phyloP scores from a whole-genome alignment of 1,139 yeast genomes.

The Meyerozyma sp. region DNA sequence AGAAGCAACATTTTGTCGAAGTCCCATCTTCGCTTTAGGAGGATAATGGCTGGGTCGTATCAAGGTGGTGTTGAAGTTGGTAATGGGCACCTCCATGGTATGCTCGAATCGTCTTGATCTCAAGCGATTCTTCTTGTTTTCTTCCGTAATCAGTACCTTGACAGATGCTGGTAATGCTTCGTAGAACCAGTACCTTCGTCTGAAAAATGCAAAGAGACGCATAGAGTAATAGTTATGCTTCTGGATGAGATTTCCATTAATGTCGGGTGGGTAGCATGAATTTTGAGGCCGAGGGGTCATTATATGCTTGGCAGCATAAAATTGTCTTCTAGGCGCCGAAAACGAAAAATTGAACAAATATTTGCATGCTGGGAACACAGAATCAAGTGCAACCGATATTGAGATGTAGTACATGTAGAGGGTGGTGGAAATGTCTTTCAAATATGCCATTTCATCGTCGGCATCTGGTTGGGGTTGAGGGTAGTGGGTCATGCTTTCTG shows the following conservation, averaged over 20 bases:
- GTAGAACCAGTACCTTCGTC: constrained; percentile 17
- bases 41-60: constrained; percentile 33
- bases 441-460: constrained; percentile 11
- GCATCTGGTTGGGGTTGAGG: constrained; percentile 4
- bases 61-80: constrained; percentile 21
- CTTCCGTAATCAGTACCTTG: constrained; percentile 6
- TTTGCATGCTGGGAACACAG: constrained; percentile 20
- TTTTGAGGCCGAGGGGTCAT: constrained; percentile 11
- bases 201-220: constrained; percentile 23
- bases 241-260: constrained; percentile 14
- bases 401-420: constrained; percentile 21
- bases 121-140: constrained; percentile 9
- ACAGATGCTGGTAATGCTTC: constrained; percentile 17
- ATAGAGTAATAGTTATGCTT: constrained; percentile 23
- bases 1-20: neutral
- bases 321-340: constrained; percentile 13
- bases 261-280: constrained; percentile 6
- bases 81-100: constrained; percentile 20
- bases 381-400: constrained; percentile 20
- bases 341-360: constrained; percentile 21
- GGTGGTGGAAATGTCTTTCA: constrained; percentile 16
- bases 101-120: constrained; percentile 14
- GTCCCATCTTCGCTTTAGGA: neutral
- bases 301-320: constrained; percentile 9
- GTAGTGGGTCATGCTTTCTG: constrained; percentile 15